Base-by-base conservation (phyloP, 2,329 filamentous ascomycete genomes). In the Cercospora sp. region DNA sequence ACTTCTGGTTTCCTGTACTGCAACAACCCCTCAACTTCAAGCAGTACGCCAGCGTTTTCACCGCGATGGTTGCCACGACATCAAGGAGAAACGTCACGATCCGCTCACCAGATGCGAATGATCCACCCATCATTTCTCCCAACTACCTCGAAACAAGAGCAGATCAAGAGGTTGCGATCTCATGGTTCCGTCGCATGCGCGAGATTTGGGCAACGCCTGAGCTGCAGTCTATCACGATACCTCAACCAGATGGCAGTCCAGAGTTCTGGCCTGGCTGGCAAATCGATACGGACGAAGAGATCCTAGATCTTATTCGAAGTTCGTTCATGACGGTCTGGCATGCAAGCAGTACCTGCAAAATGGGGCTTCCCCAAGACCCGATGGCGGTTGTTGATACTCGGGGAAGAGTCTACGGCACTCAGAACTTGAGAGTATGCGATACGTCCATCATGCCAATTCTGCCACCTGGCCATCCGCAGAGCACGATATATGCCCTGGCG, bases 401-500 rank as follows among this genome's bases (percentile, higher is more conserved):
- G 18, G 40, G 40, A 5, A 53, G 30, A 20, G 64, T 66, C n/a
- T 20, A 36, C 55, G 64, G 59, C 0, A 20, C 53, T 1, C 45
- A 62, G 5, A 31, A 16, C 4, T 16, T 64, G 28, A 57, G 63
- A 20, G 67, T 68, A 3, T 63, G 65, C 5, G 63, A 68, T 60
- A 63, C 67, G 4, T 28, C 16, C 12, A 28, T 59, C 9, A 63
- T 66, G 12, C 59, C 67, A 9, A 13, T 66, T 5, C 33, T 68
- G 18, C 67, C 67, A 16, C 67, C 67, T 12, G 67, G 67, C 5
- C 67, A 66, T 66, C 60, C 60, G 7, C 59, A 63, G 42, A 31
- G 31, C 4, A 60, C 51, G 7, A 45, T 68, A 5, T 69, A 69
- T 60, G 68, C 65, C 1, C n/a, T 69, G 45, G 68, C 65, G 5